phyloP scores from a whole-genome alignment of 345 rosid species.

The Ricinus communis region DNA sequence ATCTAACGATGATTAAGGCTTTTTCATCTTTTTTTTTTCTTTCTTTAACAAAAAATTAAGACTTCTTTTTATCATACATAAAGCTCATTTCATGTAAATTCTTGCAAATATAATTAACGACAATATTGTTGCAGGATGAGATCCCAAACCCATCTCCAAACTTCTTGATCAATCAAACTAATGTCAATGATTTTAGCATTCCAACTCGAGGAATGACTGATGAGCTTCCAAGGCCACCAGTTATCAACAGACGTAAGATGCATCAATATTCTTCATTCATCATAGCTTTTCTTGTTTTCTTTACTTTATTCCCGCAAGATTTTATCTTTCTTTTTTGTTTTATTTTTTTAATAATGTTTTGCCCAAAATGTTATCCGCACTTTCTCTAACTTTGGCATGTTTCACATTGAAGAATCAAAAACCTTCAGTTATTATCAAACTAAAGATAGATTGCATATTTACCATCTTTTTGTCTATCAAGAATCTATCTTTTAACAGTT shows the following conservation, averaged over 20 bases:
- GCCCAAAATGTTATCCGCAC: not conserved
- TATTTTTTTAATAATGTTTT: not conserved
- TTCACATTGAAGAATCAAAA: too few species aligned
- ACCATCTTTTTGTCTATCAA: not conserved
- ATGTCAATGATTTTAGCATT: constrained; percentile 44
- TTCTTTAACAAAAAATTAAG: too few species aligned
- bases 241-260: constrained; percentile 78
- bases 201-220: constrained; percentile 53
- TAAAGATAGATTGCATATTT: too few species aligned
- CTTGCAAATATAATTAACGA: not conserved
- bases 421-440: too few species aligned
- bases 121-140: constrained; percentile 58
- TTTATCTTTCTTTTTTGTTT: not conserved
- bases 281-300: not conserved
- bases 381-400: not conserved
- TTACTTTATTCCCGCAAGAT: not conserved
- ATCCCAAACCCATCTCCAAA: constrained; percentile 47
- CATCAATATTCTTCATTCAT: not conserved
- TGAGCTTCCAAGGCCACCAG: constrained; percentile 70
- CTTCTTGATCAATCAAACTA: constrained; percentile 24
- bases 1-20: too few species aligned
- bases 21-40: too few species aligned
- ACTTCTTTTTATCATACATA: too few species aligned
- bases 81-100: not conserved
- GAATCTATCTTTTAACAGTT: not conserved